Percentiles rank a stretch among this genome's conserved stretches.
These are phyloP conservation scores for Auricularia auricula-judae DNA, from an alignment of 768 basidiomycete species.

Conservation along the genomic window DNA sequence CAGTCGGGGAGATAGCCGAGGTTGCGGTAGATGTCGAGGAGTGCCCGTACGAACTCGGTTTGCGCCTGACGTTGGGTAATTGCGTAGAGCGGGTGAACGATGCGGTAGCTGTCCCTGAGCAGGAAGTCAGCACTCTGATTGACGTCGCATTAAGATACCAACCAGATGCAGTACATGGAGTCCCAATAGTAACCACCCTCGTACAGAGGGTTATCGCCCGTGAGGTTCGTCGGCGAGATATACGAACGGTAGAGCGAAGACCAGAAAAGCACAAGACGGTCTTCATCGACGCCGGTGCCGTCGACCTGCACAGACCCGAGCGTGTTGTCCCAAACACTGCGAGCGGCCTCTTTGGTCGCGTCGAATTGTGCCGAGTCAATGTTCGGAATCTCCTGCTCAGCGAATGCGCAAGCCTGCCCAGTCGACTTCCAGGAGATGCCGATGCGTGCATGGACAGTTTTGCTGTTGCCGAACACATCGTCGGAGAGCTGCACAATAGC, in stretches of 20 bases:
- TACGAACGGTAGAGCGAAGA: conserved; percentile 35
- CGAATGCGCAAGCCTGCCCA: conserved; percentile 9
- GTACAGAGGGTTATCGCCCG: conserved; percentile 19
- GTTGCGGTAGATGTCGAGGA: conserved; percentile 17
- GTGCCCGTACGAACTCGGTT: conserved; percentile 15
- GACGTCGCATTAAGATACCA: too few species aligned
- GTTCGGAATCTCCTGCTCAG: conserved; percentile 9
- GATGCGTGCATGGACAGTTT: conserved; percentile 5
- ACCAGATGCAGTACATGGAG: conserved; percentile 17
- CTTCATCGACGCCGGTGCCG: background rate
- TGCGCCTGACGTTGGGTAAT: conserved; percentile 7
- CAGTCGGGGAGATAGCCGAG: conserved; percentile 18
- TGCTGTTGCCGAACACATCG: background rate
- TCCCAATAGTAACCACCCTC: conserved; percentile 15
- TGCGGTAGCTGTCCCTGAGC: conserved; percentile 1
- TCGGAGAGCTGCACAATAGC: background rate
- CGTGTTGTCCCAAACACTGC: background rate
- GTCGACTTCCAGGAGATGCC: conserved; percentile 10
- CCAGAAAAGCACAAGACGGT: background rate
- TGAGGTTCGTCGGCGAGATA: conserved; percentile 34
- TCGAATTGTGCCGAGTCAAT: conserved; percentile 5
- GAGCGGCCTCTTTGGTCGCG: conserved; percentile 1
- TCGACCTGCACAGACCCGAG: background rate
- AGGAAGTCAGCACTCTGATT: background rate
- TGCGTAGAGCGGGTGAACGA: conserved; percentile 10